Percentiles rank a stretch among this genome's conserved stretches.
These are phyloP conservation scores for Kodamaea ohmeri DNA, from an alignment of 1,139 yeast genomes.

Conservation along the genomic window DNA sequence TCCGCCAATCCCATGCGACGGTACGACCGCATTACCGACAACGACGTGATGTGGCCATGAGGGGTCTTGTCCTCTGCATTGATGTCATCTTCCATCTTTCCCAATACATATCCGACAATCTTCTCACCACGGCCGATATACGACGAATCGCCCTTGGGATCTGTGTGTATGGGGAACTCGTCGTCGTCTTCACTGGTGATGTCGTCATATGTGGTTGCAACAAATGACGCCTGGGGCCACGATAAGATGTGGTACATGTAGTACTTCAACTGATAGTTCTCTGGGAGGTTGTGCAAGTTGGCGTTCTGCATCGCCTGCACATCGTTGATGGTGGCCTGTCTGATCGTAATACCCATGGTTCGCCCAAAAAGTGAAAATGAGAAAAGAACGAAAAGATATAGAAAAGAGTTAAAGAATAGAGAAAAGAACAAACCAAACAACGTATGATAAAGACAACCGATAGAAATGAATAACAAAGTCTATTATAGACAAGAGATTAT, in stretches of 20 bases:
- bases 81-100: slow-evolving; percentile 95
- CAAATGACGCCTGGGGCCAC: slow-evolving; percentile 98
- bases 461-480: too few species aligned
- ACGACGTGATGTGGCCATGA: slow-evolving; percentile 92
- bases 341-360: slow-evolving; percentile 76
- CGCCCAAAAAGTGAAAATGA: not conserved
- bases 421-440: not conserved
- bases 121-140: slow-evolving; percentile 68
- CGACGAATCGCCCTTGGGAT: slow-evolving; percentile 52
- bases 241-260: slow-evolving; percentile 90
- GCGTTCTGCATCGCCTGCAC: slow-evolving; percentile 96
- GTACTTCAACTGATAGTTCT: slow-evolving; percentile 87
- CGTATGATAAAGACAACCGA: not conserved
- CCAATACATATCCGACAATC: slow-evolving; percentile 90
- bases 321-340: slow-evolving; percentile 85
- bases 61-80: slow-evolving; percentile 69
- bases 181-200: slow-evolving; percentile 25
- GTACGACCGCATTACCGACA: slow-evolving; percentile 93
- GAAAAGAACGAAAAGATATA: not conserved
- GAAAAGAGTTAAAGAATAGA: not conserved
- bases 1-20: slow-evolving; percentile 95
- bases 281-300: slow-evolving; percentile 89
- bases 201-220: slow-evolving; percentile 72
- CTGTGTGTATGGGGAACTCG: slow-evolving; percentile 26
- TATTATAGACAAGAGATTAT: too few species aligned